A percentile compares a stretch with the other conserved stretches of the same genome.
phyloP scores from a whole-genome alignment of 2,329 filamentous ascomycete species.

The Trichoderma aggressivum region DNA sequence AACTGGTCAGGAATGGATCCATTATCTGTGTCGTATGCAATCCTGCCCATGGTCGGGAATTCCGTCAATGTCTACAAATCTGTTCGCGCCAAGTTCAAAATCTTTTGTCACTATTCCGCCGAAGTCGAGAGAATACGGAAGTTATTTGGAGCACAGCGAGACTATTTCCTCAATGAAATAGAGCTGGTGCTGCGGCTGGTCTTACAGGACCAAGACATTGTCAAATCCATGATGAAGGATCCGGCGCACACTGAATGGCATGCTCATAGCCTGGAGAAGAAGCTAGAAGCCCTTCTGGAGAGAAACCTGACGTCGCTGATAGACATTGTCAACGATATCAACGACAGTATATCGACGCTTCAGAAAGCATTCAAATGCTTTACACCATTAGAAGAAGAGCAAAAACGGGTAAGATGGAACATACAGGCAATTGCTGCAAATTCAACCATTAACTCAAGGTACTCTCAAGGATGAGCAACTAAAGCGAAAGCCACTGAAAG shows the following conservation, averaged over 20 bases:
- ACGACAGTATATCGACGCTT: neutral
- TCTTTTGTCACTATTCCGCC: neutral
- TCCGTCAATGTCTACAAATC: neutral
- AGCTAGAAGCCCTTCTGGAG: neutral
- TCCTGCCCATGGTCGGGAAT: neutral
- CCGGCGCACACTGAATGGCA: neutral
- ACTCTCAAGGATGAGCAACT: neutral
- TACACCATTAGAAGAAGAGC: neutral
- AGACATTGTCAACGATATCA: neutral
- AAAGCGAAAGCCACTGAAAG: neutral
- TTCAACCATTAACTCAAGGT: neutral
- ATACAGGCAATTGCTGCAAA: neutral
- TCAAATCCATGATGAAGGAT: neutral
- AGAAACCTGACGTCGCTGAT: neutral
- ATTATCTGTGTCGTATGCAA: neutral
- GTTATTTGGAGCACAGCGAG: neutral
- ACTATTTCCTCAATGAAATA: neutral
- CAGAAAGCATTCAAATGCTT: neutral
- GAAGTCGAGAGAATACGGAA: conserved; percentile 1
- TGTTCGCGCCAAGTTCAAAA: neutral
- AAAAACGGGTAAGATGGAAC: neutral
- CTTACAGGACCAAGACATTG: neutral
- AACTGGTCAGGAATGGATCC: neutral
- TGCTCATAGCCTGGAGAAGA: neutral
- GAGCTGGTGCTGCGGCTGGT: neutral